phyloP scores from a whole-genome alignment of 2,329 filamentous ascomycete species.

The Plectosphaerella sp. region DNA sequence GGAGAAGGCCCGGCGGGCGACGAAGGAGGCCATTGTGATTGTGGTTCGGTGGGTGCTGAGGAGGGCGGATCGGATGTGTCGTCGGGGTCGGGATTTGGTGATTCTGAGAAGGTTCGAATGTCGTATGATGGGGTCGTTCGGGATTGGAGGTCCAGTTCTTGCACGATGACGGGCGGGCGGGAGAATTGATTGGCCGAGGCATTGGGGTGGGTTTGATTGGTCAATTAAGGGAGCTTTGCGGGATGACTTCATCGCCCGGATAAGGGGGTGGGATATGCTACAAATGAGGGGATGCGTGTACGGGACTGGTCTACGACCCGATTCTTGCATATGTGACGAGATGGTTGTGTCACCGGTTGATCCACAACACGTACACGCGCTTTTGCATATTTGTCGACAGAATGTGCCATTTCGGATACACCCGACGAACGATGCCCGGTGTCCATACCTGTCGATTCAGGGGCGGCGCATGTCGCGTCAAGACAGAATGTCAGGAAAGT shows the following conservation, averaged over 20 bases:
- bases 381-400: no score
- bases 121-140: constrained; percentile 14
- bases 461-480: no score
- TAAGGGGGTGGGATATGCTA: no score
- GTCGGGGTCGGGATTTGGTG: constrained; percentile 5
- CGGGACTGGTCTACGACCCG: no score
- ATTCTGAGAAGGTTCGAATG: constrained; percentile 7
- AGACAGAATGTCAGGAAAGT: no score
- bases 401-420: no score
- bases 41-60: constrained; percentile 7
- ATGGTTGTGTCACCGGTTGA: no score
- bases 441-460: no score
- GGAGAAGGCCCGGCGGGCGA: constrained; percentile 52
- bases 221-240: constrained; percentile 4
- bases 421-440: no score
- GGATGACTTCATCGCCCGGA: not conserved
- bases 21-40: constrained; percentile 50
- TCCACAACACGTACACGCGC: no score
- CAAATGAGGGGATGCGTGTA: no score
- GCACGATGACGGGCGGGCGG: constrained; percentile 2
- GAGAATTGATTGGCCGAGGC: constrained; percentile 13
- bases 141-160: constrained; percentile 8
- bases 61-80: constrained; percentile 1
- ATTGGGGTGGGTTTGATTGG: constrained; percentile 6
- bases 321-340: no score